These are phyloP conservation scores for Pichia sporocuriosa DNA, from an alignment of 805 yeast genomes.

Conservation along the genomic window DNA sequence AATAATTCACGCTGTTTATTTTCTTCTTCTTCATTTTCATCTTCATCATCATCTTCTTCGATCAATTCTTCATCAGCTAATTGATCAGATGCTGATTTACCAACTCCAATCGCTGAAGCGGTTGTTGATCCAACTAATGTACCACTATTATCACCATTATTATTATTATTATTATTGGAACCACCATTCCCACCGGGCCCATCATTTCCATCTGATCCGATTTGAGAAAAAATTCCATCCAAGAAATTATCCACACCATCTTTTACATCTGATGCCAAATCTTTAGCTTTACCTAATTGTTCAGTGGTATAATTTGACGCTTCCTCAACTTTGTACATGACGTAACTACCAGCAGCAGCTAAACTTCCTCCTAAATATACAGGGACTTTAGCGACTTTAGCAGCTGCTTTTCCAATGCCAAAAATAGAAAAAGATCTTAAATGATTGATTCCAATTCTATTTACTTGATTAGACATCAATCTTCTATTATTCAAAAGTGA, in stretches of 20 bases:
- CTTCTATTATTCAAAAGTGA: slow-evolving; percentile 1
- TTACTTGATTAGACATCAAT: slow-evolving; percentile 4
- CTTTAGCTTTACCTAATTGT: slow-evolving; percentile 54
- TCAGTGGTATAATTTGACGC: slow-evolving; percentile 69
- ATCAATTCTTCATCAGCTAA: slow-evolving; percentile 42
- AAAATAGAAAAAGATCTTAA: slow-evolving; percentile 28
- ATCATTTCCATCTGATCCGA: slow-evolving; percentile 20
- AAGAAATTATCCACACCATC: slow-evolving; percentile 36
- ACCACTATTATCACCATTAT: slow-evolving; percentile 17
- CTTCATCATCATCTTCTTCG: slow-evolving; percentile 43
- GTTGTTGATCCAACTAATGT: slow-evolving; percentile 50
- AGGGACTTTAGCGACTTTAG: slow-evolving; percentile 55
- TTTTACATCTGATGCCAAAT: slow-evolving; percentile 47
- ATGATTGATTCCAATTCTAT: too few relatives aligned
- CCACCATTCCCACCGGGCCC: slow-evolving; percentile 28
- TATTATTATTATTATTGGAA: slow-evolving; percentile 14
- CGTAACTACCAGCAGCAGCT: slow-evolving; percentile 92
- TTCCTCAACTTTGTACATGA: slow-evolving; percentile 87
- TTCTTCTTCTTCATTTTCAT: slow-evolving; percentile 37
- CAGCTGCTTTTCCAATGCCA: slow-evolving; percentile 46
- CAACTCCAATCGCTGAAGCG: slow-evolving; percentile 40
- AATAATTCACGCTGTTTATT: slow-evolving; percentile 46
- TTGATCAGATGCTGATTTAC: slow-evolving; percentile 26
- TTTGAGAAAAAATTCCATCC: slow-evolving; percentile 16
- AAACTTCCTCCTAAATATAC: slow-evolving; percentile 83